A percentile compares a stretch with the other conserved stretches of the same genome.
These are phyloP conservation scores for Nicotiana sylvestris DNA, from an alignment of 257 asterid genomes.

Conservation along the genomic window DNA sequence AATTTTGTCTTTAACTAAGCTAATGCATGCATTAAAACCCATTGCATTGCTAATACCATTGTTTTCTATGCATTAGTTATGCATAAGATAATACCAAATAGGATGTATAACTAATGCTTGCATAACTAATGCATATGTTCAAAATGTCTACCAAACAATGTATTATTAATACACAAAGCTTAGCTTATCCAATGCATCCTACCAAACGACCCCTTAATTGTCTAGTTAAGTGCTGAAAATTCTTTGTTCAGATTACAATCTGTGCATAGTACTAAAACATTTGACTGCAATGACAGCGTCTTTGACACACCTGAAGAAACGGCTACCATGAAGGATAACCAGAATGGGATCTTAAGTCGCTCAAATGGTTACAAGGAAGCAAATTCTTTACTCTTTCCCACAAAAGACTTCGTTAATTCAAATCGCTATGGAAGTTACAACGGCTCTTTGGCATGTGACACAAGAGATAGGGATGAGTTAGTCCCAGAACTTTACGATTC, in stretches of 20 bases:
- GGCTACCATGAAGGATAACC: constrained; percentile 50
- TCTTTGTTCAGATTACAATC: not conserved
- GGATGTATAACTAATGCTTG: too few relatives aligned
- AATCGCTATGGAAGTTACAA: constrained; percentile 24
- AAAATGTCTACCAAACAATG: too few relatives aligned
- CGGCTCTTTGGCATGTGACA: constrained; percentile 20
- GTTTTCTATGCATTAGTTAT: too few relatives aligned
- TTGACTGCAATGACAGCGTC: constrained; percentile 32
- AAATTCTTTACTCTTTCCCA: constrained; percentile 26
- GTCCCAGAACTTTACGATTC: constrained; percentile 13
- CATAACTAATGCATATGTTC: too few relatives aligned
- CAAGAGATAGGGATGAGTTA: constrained; percentile 24
- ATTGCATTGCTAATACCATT: too few relatives aligned
- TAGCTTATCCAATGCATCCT: too few relatives aligned
- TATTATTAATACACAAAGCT: too few relatives aligned
- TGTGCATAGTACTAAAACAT: constrained; percentile 19
- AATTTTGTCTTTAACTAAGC: too few relatives aligned
- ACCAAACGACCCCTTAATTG: not conserved
- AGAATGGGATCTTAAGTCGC: constrained; percentile 26
- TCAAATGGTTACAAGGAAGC: constrained; percentile 30
- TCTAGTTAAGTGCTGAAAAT: not conserved
- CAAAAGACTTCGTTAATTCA: constrained; percentile 27
- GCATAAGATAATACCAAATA: too few relatives aligned
- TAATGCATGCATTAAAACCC: too few relatives aligned
- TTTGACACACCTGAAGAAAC: constrained; percentile 33